Evolutionary conservation across 306 rosid species (phyloP).

Genomic region (Cucumis sativus): DNA sequence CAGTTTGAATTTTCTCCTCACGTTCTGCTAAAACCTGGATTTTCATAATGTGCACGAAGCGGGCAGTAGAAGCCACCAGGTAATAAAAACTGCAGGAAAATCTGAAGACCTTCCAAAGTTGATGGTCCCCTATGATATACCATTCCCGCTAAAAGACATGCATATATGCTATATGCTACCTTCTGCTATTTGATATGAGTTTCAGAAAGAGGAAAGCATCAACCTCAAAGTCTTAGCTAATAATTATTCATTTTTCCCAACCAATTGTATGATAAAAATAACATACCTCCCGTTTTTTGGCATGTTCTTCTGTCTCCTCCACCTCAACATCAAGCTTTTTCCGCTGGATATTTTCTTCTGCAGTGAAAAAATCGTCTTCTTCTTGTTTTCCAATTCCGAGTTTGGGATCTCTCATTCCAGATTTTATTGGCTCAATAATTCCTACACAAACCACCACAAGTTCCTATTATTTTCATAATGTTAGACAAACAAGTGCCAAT

Average conservation of each 20-base stretch:
- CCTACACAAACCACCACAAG: constrained; percentile 28
- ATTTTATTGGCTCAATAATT: constrained; percentile 76
- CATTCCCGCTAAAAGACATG: constrained; percentile 82
- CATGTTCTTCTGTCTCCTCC: constrained; percentile 79
- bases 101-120: constrained; percentile 98
- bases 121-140: constrained; percentile 85
- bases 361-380: constrained; percentile 90
- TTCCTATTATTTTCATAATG: not conserved
- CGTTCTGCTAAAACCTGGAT: constrained; percentile 99
- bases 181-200: constrained; percentile 76
- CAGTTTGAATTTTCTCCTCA: constrained; percentile 90
- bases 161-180: constrained; percentile 95
- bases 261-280: constrained; percentile 18
- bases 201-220: constrained; percentile 78
- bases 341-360: constrained; percentile 87
- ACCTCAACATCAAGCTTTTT: constrained; percentile 78
- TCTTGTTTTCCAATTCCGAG: constrained; percentile 90
- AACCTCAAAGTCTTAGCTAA: constrained; percentile 44
- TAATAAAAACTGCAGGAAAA: constrained; percentile 99
- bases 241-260: constrained; percentile 19
- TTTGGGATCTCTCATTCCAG: constrained; percentile 91
- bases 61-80: constrained; percentile 99
- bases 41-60: constrained; percentile 98
- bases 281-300: constrained; percentile 88
- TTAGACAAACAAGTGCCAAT: not conserved